Evolutionary conservation across 1,284 basidiomycete species (phyloP).

Genomic region (Marasmius sp.): DNA sequence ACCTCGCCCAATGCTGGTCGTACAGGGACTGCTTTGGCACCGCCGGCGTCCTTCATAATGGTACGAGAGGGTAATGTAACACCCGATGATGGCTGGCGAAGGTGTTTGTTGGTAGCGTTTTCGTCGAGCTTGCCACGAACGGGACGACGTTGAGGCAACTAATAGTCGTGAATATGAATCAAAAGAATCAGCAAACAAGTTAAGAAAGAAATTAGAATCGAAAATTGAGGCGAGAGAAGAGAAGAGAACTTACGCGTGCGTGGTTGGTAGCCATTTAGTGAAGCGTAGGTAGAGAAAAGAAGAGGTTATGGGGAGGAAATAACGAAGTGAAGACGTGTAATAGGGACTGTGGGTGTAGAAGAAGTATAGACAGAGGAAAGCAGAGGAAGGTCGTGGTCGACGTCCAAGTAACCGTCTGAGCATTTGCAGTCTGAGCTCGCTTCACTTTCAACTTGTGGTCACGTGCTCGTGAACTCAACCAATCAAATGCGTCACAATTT

Average conservation of each 20-base stretch:
- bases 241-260: constrained; percentile 45
- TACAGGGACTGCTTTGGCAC: constrained; percentile 42
- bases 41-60: constrained; percentile 40
- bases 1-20: constrained; percentile 73
- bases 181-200: constrained; percentile 1
- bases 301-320: constrained; percentile 14
- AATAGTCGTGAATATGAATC: constrained; percentile 7
- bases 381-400: constrained; percentile 6
- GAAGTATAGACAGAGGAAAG: constrained; percentile 9
- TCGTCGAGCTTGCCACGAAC: constrained; percentile 68
- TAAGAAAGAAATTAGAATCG: background rate
- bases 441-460: background rate
- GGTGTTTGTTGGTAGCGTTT: constrained; percentile 66
- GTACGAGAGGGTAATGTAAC: constrained; percentile 44
- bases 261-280: constrained; percentile 57
- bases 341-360: constrained; percentile 8
- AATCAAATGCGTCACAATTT: constrained; percentile 2
- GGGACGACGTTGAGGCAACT: constrained; percentile 13
- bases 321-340: constrained; percentile 5
- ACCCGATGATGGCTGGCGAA: constrained; percentile 60
- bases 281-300: constrained; percentile 21
- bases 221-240: constrained; percentile 11
- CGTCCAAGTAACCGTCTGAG: constrained; percentile 1
- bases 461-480: constrained; percentile 3
- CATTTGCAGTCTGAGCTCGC: background rate